Base-by-base conservation (phyloP, 345 rosid genomes). In the Trapa bicornis region DNA sequence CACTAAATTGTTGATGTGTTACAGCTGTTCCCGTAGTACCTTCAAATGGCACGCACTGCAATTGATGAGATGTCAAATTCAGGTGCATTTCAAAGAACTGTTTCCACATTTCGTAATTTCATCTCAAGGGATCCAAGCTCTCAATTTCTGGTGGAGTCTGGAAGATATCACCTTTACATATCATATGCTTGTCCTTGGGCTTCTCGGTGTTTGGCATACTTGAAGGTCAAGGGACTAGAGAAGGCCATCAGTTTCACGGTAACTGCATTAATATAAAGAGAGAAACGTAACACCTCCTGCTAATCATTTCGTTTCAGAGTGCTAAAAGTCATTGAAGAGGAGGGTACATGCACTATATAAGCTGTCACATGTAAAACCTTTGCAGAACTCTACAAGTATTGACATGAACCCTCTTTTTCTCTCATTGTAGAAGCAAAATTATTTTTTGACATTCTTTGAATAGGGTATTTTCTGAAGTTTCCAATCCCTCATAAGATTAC, bases 131-230 rank as follows among this genome's bases (percentile, higher is more conserved):
- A 89, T 38, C 79, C 85, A 0, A 77, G 80, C 38, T 84, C 97
- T 15, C 88, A 73, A 47, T 93, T 93, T 73, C 87, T 87, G 17
- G 85, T 92, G 22, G 97, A 86, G 67, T 74, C 96, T 8, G 90
- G 93, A 68, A 85, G 98, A 79, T 92, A 92, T 78, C 98, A 89
- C 88, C 85, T 93, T 47, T 93, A 93, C 61, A 73, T 93, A 70
- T 92, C 96, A 2, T 89, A 92, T 81, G 98, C 98, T 68, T 92
- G 98, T 72, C 98, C 98, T 11, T 89, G 98, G 98, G 98, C 96
- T 56, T 87, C 88, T 36, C 81, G 98, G 72, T 89, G 96, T 67
- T 85, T 92, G 68, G 83, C 97, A 17, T 89, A 76, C 80, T 75
- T 92, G 75, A 88, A 85, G 84, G 71, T 89, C 73, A 93, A 89